Percentiles rank a stretch among this genome's conserved stretches.
Evolutionary conservation across 805 yeast species (phyloP).

Genomic region (Schizosaccharomyces osmophilus): DNA sequence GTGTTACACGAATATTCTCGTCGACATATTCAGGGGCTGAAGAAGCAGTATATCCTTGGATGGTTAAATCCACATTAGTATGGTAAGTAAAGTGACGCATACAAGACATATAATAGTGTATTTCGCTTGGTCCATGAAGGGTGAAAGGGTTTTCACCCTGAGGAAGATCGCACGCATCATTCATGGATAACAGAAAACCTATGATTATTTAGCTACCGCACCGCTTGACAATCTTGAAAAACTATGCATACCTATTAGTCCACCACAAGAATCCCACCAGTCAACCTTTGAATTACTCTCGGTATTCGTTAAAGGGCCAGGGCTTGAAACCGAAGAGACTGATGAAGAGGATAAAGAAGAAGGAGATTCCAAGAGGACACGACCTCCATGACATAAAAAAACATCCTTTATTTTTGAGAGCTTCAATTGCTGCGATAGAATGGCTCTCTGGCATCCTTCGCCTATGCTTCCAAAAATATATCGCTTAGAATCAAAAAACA

Average conservation of each 20-base stretch:
- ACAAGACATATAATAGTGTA: background rate
- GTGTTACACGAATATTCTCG: background rate
- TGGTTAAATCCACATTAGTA: background rate
- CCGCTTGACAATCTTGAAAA: background rate
- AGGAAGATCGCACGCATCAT: background rate
- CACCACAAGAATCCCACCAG: slow-evolving; percentile 1
- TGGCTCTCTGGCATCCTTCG: background rate
- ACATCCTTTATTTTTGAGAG: background rate
- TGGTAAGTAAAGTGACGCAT: background rate
- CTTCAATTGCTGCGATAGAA: background rate
- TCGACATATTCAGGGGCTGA: background rate
- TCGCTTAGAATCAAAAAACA: background rate
- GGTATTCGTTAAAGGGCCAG: background rate
- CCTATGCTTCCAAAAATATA: background rate
- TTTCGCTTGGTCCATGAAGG: background rate
- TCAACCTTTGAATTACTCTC: background rate
- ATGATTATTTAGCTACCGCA: too few species aligned
- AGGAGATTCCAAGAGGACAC: background rate
- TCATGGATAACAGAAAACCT: background rate
- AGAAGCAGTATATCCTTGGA: background rate
- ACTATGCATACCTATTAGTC: background rate
- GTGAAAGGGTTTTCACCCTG: background rate
- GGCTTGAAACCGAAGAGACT: background rate
- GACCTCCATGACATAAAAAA: background rate
- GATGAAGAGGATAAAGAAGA: background rate